phyloP scores from a whole-genome alignment of 345 rosid species.

The Euphorbia pulcherrima region DNA sequence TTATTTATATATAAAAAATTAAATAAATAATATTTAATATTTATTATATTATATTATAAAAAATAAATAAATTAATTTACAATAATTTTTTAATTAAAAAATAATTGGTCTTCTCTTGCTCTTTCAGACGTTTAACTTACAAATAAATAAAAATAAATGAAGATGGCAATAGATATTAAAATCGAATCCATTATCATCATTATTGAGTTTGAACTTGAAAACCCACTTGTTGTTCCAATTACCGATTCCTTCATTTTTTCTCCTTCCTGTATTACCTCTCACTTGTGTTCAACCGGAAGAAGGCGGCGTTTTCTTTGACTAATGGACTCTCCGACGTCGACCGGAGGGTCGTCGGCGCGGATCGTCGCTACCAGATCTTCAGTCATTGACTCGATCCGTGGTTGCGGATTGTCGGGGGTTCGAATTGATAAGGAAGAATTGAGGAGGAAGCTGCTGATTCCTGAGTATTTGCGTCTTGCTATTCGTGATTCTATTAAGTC shows the following conservation, averaged over 20 bases:
- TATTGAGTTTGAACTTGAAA: not conserved
- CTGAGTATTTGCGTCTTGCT: constrained; percentile 66
- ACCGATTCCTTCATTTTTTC: not conserved
- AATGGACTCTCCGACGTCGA: constrained; percentile 51
- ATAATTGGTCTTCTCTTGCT: not conserved
- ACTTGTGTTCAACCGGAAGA: not conserved
- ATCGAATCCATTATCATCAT: not conserved
- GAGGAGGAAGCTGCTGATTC: constrained; percentile 49
- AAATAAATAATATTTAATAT: too few species aligned
- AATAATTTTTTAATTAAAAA: too few species aligned
- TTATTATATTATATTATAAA: too few species aligned
- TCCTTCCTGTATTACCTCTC: not conserved
- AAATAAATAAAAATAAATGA: too few species aligned
- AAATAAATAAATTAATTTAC: too few species aligned
- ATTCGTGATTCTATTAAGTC: constrained; percentile 51
- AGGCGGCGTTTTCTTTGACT: not conserved
- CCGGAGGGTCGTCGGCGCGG: constrained; percentile 45
- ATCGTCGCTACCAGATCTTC: constrained; percentile 55
- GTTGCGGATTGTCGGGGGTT: constrained; percentile 57
- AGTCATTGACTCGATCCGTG: constrained; percentile 55
- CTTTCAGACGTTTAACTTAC: too few species aligned
- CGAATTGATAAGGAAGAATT: constrained; percentile 69
- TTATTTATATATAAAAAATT: too few species aligned
- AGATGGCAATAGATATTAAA: not conserved
- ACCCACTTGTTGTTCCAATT: not conserved